A percentile compares a stretch with the other conserved stretches of the same genome.
phyloP scores from a whole-genome alignment of 2,329 filamentous ascomycete species.

The Talaromyces atroroseus region DNA sequence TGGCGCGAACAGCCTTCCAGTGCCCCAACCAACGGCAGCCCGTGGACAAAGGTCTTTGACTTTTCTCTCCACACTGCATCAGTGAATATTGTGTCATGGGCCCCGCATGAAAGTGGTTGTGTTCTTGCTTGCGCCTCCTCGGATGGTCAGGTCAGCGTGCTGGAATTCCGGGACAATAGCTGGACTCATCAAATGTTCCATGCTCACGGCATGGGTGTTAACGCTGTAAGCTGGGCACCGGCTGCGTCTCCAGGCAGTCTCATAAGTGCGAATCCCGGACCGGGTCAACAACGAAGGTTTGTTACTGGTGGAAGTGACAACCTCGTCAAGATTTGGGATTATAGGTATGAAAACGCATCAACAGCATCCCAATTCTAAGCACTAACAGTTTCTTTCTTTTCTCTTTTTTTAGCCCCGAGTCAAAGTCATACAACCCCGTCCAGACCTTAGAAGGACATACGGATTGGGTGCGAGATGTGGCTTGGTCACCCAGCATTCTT shows the following conservation, averaged over 20 bases:
- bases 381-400: background rate
- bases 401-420: constrained; percentile 38
- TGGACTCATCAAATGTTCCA: constrained; percentile 87
- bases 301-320: constrained; percentile 96
- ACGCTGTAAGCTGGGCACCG: constrained; percentile 93
- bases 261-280: constrained; percentile 63
- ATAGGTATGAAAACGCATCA: constrained; percentile 46
- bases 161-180: constrained; percentile 94
- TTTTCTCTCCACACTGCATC: constrained; percentile 91
- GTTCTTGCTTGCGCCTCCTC: constrained; percentile 90
- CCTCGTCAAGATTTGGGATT: constrained; percentile 87
- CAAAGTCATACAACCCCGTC: constrained; percentile 48
- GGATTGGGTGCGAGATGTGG: constrained; percentile 97
- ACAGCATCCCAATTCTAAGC: background rate
- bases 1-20: constrained; percentile 73
- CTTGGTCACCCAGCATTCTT: constrained; percentile 91
- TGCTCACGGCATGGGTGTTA: constrained; percentile 89
- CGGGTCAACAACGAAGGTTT: constrained; percentile 69
- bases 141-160: constrained; percentile 85
- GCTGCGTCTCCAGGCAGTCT: constrained; percentile 77
- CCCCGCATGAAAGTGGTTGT: constrained; percentile 93
- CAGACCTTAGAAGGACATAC: constrained; percentile 69
- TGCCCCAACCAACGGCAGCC: constrained; percentile 37
- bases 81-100: constrained; percentile 95
- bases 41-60: constrained; percentile 85